A percentile compares a stretch with the other conserved stretches of the same genome.
phyloP scores from a whole-genome alignment of 1,284 basidiomycete species.

The Ceratobasidium theobromae region DNA sequence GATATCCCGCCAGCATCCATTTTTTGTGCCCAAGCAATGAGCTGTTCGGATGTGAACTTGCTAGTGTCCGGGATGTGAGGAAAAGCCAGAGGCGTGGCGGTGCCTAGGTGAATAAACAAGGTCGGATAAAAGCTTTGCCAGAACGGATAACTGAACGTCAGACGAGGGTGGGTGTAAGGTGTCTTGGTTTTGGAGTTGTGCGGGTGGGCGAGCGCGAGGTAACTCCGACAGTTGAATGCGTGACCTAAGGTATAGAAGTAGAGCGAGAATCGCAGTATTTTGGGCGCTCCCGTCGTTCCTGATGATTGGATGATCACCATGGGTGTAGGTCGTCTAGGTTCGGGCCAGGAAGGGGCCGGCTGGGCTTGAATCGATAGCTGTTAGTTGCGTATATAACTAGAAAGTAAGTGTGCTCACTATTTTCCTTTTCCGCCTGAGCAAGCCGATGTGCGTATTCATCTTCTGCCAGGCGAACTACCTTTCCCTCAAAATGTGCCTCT shows the following conservation, averaged over 20 bases:
- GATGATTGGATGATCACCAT: background rate
- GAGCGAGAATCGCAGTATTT: conserved; percentile 9
- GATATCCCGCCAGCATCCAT: background rate
- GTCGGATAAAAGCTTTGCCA: background rate
- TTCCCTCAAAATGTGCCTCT: background rate
- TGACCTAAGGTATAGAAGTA: conserved; percentile 15
- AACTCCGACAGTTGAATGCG: background rate
- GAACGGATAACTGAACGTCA: background rate
- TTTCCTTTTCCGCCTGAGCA: background rate
- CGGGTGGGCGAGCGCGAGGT: background rate
- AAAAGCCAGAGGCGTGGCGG: background rate
- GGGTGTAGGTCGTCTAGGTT: background rate
- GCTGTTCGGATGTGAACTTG: background rate
- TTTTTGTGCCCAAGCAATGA: background rate
- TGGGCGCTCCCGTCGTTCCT: background rate
- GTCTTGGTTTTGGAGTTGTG: background rate
- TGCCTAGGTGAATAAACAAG: background rate
- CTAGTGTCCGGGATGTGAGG: background rate
- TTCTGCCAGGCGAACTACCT: background rate
- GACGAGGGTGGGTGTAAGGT: conserved; percentile 1
- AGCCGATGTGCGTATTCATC: conserved; percentile 4
- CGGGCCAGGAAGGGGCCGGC: background rate
- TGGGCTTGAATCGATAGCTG: background rate
- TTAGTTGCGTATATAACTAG: background rate
- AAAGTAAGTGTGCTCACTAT: background rate